Conservation (phyloP, 1,284 basidiomycete genomes). For the Cystobasidiaceae sp. region DNA sequence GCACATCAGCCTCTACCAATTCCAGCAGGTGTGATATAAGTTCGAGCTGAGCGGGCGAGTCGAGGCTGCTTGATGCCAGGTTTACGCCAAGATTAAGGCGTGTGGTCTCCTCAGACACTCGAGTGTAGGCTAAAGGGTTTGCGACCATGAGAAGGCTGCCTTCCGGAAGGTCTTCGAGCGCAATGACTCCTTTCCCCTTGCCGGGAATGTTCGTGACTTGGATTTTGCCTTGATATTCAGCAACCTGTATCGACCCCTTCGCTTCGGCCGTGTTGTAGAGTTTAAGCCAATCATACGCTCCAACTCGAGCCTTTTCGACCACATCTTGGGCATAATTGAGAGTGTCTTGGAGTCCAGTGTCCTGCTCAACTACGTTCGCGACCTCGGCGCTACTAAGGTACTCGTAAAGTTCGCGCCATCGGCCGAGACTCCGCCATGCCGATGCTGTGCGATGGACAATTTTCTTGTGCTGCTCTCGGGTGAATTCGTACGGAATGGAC, state of each 20-base stretch:
- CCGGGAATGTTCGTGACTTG: not conserved
- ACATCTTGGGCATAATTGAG: too few species aligned
- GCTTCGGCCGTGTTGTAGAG: not conserved
- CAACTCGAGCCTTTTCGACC: not conserved
- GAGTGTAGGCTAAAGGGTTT: conserved; percentile 33
- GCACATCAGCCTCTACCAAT: too few species aligned
- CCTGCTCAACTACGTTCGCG: too few species aligned
- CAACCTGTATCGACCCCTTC: not conserved
- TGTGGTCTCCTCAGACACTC: not conserved
- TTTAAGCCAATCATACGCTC: conserved; percentile 14
- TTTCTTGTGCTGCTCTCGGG: not conserved
- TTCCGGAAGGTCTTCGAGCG: conserved; percentile 19
- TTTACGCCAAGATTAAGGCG: conserved; percentile 32
- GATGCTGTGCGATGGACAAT: not conserved
- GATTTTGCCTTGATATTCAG: conserved; percentile 22
- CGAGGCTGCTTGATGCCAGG: conserved; percentile 24
- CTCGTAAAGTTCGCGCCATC: too few species aligned
- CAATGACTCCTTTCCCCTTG: conserved; percentile 33
- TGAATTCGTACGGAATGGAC: not conserved
- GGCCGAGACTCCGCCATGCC: too few species aligned
- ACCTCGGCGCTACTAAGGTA: too few species aligned
- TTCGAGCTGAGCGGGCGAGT: too few species aligned
- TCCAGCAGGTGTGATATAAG: too few species aligned
- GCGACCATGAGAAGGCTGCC: conserved; percentile 35
- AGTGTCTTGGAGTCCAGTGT: too few species aligned